Conservation (phyloP, 2,329 filamentous ascomycete species). For the Colletotrichum echinochloae region DNA sequence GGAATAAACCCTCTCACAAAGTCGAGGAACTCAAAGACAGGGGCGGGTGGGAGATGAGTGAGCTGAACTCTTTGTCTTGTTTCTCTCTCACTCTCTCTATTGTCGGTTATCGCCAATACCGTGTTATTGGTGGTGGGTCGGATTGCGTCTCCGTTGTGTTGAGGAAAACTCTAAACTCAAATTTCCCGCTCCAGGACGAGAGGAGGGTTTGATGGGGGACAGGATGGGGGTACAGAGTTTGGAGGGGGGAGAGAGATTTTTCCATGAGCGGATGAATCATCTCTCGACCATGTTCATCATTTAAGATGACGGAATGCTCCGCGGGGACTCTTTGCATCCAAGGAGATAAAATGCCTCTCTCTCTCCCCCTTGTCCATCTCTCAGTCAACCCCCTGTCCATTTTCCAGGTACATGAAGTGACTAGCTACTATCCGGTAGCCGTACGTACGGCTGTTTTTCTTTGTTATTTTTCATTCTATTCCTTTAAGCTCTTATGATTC, state of each 20-base stretch:
- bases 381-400: neutral
- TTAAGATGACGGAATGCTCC: constrained; percentile 4
- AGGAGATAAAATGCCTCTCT: too few species aligned
- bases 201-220: neutral
- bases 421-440: neutral
- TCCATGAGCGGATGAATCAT: constrained; percentile 15
- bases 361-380: neutral
- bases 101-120: neutral
- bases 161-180: neutral
- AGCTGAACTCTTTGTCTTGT: constrained; percentile 20
- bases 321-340: neutral
- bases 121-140: constrained; percentile 1
- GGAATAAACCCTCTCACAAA: too few species aligned
- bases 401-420: neutral
- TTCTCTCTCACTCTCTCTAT: neutral
- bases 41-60: constrained; percentile 12
- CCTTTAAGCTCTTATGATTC: neutral
- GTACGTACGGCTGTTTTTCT: too few species aligned
- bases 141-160: neutral
- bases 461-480: too few species aligned
- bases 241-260: neutral
- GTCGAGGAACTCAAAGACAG: neutral
- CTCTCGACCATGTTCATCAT: neutral
- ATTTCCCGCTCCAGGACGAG: neutral
- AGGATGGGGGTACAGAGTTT: neutral